Evolutionary conservation across 2,329 filamentous ascomycete species (phyloP).

Genomic region (Penicillium sp.): DNA sequence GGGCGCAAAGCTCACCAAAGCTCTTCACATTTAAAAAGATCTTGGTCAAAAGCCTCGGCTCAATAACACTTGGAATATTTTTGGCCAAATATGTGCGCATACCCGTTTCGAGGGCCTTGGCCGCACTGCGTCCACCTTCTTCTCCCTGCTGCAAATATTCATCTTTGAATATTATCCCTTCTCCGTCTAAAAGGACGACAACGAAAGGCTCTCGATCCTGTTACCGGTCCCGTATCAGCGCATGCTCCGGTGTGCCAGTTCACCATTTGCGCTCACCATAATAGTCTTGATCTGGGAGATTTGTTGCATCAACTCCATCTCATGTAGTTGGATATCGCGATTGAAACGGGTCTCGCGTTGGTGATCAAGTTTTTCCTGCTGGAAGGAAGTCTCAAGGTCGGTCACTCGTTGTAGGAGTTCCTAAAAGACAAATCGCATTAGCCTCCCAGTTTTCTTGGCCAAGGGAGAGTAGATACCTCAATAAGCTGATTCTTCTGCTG

Average conservation of each 20-base stretch:
- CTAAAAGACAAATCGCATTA: constrained; percentile 29
- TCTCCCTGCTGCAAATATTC: constrained; percentile 51
- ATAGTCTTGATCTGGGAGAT: constrained; percentile 44
- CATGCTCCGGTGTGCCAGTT: background rate
- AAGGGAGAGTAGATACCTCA: constrained; percentile 35
- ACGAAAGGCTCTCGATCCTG: constrained; percentile 55
- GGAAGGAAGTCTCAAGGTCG: constrained; percentile 44
- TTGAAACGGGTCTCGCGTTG: constrained; percentile 49
- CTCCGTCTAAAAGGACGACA: constrained; percentile 55
- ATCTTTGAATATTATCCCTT: constrained; percentile 56
- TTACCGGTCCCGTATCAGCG: constrained; percentile 9
- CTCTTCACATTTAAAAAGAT: constrained; percentile 56
- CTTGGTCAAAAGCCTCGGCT: constrained; percentile 51
- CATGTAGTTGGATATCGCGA: constrained; percentile 48
- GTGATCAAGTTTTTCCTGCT: constrained; percentile 47
- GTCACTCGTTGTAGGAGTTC: constrained; percentile 47
- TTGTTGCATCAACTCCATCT: constrained; percentile 49
- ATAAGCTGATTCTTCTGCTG: constrained; percentile 49
- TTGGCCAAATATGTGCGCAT: constrained; percentile 45
- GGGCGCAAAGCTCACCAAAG: constrained; percentile 49
- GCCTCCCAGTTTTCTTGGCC: constrained; percentile 9
- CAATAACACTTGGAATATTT: constrained; percentile 42
- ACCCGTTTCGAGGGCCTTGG: constrained; percentile 46
- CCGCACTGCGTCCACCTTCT: constrained; percentile 53
- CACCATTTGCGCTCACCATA: constrained; percentile 38